Evolutionary conservation across 2,329 filamentous ascomycete genomes (phyloP).

Genomic region (Alternaria arbusti): DNA sequence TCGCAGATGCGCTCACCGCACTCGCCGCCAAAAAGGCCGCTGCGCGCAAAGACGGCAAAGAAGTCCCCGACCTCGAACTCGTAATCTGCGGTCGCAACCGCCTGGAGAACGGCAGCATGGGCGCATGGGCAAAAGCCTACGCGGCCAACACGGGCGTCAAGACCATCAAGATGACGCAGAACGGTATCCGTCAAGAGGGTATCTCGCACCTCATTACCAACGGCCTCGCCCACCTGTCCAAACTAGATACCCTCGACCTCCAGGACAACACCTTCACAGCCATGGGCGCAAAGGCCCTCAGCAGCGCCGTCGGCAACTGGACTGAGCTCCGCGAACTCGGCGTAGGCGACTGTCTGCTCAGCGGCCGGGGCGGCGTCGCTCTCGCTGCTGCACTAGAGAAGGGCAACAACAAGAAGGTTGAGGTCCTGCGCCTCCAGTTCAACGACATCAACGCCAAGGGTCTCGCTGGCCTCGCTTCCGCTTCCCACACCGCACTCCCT

Average conservation of each 20-base stretch:
- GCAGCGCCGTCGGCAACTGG: slow-evolving; percentile 78
- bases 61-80: slow-evolving; percentile 88
- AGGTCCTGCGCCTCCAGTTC: slow-evolving; percentile 85
- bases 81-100: slow-evolving; percentile 96
- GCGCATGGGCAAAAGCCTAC: slow-evolving; percentile 88
- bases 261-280: slow-evolving; percentile 98
- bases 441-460: slow-evolving; percentile 88
- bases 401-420: slow-evolving; percentile 79
- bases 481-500: slow-evolving; percentile 71
- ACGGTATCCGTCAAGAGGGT: slow-evolving; percentile 93
- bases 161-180: slow-evolving; percentile 96
- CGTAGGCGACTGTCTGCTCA: slow-evolving; percentile 85
- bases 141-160: slow-evolving; percentile 80
- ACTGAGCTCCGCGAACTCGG: slow-evolving; percentile 79
- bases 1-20: slow-evolving; percentile 84
- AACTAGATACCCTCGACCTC: slow-evolving; percentile 80
- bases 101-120: slow-evolving; percentile 95
- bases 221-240: slow-evolving; percentile 73
- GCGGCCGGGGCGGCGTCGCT: slow-evolving; percentile 75
- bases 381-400: slow-evolving; percentile 75
- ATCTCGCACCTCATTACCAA: slow-evolving; percentile 80
- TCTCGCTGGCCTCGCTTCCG: slow-evolving; percentile 72
- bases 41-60: slow-evolving; percentile 72
- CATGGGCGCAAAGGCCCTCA: slow-evolving; percentile 77
- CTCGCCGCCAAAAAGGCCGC: slow-evolving; percentile 85